These are phyloP conservation scores for Naegleria fowleri DNA, from an alignment of 208 protist species.

Conservation along the genomic window DNA sequence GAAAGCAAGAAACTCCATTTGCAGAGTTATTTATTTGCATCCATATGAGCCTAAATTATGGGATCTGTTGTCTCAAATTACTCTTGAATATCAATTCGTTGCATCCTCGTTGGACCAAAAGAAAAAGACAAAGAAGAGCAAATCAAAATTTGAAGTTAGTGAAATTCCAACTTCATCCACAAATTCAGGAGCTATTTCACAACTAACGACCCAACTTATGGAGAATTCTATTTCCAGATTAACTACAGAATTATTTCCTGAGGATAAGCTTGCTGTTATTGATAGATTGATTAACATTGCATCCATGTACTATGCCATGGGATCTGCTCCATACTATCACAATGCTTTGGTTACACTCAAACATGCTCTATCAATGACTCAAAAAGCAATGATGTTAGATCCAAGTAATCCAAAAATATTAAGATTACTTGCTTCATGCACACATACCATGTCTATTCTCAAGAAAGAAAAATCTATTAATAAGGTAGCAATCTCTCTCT, in stretches of 20 bases:
- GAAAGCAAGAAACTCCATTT: not conserved
- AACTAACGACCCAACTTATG: not conserved
- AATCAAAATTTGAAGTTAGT: not conserved
- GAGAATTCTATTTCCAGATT: not conserved
- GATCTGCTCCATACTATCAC: not conserved
- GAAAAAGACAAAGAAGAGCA: not conserved
- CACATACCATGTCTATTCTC: not conserved
- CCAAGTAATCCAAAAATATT: not conserved
- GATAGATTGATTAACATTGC: constrained; percentile 4
- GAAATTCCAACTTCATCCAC: not conserved
- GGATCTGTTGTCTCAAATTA: not conserved
- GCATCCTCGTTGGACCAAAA: not conserved
- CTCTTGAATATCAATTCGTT: not conserved
- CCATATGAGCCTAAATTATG: not conserved
- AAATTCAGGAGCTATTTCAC: not conserved
- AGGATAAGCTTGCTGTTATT: not conserved
- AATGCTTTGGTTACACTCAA: not conserved
- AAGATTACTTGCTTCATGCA: not conserved
- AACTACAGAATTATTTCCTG: not conserved
- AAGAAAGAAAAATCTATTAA: not conserved
- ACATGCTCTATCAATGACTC: not conserved
- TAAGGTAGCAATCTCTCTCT: not conserved
- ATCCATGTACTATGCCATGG: not conserved
- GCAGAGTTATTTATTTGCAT: not conserved
- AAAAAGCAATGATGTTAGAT: constrained; percentile 14